phyloP scores from a whole-genome alignment of 495 filamentous ascomycete species.

The Neurospora sp. region DNA sequence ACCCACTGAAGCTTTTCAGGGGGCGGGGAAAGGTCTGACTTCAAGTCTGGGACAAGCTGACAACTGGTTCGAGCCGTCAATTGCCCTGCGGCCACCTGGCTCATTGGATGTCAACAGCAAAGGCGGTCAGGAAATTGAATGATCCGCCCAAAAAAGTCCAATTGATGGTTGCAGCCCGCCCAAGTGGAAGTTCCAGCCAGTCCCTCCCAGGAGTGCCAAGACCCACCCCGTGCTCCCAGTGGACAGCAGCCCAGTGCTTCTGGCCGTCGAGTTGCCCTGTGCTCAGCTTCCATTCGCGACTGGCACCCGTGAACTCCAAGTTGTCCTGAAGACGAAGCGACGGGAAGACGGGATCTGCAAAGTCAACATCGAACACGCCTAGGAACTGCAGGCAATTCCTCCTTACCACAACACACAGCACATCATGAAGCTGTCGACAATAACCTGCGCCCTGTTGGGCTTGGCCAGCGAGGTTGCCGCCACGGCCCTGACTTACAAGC shows the following conservation, averaged over 20 bases:
- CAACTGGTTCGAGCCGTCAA: not conserved
- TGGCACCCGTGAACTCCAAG: not conserved
- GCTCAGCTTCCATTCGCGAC: not conserved
- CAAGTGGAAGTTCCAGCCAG: not conserved
- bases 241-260: not conserved
- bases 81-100: not conserved
- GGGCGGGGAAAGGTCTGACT: not conserved
- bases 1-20: not conserved
- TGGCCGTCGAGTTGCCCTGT: not conserved
- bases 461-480: conserved; percentile 53
- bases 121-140: conserved; percentile 12
- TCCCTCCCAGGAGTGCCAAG: not conserved
- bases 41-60: not conserved
- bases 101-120: not conserved
- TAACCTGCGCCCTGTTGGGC: conserved; percentile 52
- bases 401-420: conserved; percentile 1
- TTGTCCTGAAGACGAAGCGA: not conserved
- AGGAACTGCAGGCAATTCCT: not conserved
- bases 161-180: not conserved
- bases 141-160: conserved; percentile 15
- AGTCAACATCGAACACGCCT: not conserved
- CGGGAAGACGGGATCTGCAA: not conserved
- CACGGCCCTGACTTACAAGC: conserved; percentile 91
- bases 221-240: not conserved
- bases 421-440: conserved; percentile 41